Percentiles rank a stretch among this genome's conserved stretches.
Evolutionary conservation across 306 rosid genomes (phyloP).

Genomic region (Cicer cuneatum): DNA sequence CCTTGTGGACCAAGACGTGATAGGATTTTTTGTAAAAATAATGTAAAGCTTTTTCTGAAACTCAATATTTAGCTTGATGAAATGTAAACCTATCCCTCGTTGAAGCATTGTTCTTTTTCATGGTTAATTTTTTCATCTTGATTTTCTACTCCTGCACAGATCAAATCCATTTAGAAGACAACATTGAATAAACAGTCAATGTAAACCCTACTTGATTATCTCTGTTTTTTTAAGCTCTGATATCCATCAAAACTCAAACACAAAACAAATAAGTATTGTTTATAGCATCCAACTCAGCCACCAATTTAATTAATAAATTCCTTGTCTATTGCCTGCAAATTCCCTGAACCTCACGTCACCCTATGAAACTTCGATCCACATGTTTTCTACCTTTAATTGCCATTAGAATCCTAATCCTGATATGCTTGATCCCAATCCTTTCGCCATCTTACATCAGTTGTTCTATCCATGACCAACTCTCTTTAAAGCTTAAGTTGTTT

Average conservation of each 20-base stretch:
- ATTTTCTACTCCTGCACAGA: conserved; percentile 1
- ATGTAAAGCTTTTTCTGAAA: not conserved
- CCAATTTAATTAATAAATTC: not conserved
- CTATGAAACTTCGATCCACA: not conserved
- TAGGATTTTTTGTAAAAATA: not conserved
- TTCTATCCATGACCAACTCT: too few relatives aligned
- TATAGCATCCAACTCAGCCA: not conserved
- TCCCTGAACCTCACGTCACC: not conserved
- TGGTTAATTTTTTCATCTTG: not conserved
- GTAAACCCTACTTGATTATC: not conserved
- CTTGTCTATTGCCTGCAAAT: not conserved
- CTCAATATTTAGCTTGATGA: not conserved
- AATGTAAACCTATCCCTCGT: not conserved
- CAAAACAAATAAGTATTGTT: not conserved
- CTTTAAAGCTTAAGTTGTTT: too few relatives aligned
- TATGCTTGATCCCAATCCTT: not conserved
- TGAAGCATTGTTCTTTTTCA: not conserved
- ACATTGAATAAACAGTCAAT: not conserved
- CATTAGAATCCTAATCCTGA: not conserved
- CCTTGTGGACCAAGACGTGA: not conserved
- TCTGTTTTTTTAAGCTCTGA: not conserved
- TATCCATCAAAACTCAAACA: not conserved
- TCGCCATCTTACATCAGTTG: not conserved
- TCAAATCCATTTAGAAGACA: conserved; percentile 16
- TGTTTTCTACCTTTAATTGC: not conserved